Base-by-base conservation (phyloP, 2,329 filamentous ascomycete genomes). In the Diaporthe vexans region DNA sequence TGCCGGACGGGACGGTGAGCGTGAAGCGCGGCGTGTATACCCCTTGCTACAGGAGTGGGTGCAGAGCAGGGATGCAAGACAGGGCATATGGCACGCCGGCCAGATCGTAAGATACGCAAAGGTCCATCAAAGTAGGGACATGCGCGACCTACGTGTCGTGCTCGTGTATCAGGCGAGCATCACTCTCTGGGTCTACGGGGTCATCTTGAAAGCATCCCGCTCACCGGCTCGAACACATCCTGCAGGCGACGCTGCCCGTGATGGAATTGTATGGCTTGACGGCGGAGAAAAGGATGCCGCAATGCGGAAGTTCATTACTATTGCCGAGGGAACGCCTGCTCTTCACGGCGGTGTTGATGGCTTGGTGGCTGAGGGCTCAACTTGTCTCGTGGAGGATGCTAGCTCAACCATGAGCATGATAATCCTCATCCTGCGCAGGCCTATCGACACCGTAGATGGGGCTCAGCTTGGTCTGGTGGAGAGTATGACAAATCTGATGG, bases 1-100 rank as follows among this genome's bases (percentile, higher is more conserved):
- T 52, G n/a, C 51, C n/a, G 51, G 51, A 52, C 51, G 51, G n/a
- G 51, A 52, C n/a, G 51, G 51, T 4, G 51, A 52, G 51, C 51
- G 51, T 24, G 51, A 52, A 24, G 51, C 51, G n/a, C 21, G 51
- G 8, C 51, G 51, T 9, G 26, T 52, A n/a, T 52, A 52, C n/a
- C 51, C 51, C 9, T 26, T 52, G 51, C n/a, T 52, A 24, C 51
- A 52, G 51, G 51, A 52, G 51, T 52, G 51, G 51, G 51, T 52
- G 21, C 51, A 52, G 51, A 52, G 51, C n/a, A 52, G n/a, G n/a
- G 51, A 52, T 13, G 51, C 51, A 26, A n/a, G 51, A 8, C 51
- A 52, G n/a, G 51, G 51, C 2, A 52, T 52, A 52, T 52, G 51
- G 51, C 51, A 52, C 10, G 51, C 51, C n/a, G n/a, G 21, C n/a